These are phyloP conservation scores for Erythrophleum fordii DNA, from an alignment of 306 rosid species.

Conservation along the genomic window DNA sequence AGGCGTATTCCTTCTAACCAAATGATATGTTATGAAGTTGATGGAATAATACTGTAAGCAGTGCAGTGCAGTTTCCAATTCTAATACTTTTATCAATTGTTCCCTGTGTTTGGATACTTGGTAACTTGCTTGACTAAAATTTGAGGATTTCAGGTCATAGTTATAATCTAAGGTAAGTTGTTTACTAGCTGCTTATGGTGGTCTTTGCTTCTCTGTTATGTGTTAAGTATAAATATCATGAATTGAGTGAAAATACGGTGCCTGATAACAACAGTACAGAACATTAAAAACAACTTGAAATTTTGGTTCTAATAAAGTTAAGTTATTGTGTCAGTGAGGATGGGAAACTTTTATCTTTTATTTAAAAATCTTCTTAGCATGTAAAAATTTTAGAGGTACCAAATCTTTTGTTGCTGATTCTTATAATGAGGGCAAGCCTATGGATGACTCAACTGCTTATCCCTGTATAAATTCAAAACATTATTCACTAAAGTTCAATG, in stretches of 20 bases:
- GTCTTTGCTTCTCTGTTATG: not conserved
- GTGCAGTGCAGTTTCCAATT: not conserved
- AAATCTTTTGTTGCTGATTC: not conserved
- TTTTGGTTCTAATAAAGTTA: not conserved
- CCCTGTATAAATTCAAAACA: not conserved
- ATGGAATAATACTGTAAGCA: not conserved
- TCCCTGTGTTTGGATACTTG: slow-evolving; percentile 4
- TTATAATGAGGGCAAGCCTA: not conserved
- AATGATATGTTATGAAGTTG: not conserved
- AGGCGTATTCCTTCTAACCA: slow-evolving; percentile 2
- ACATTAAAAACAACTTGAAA: not conserved
- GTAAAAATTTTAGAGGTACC: not conserved
- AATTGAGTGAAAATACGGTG: not conserved
- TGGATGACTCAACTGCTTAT: not conserved
- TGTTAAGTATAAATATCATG: not conserved
- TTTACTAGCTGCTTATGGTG: not conserved
- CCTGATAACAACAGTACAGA: not conserved
- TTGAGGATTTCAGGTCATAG: slow-evolving; percentile 9
- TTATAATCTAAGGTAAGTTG: not conserved
- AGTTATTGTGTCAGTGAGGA: not conserved
- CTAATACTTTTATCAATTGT: slow-evolving; percentile 13
- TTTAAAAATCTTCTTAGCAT: no score
- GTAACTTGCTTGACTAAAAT: not conserved
- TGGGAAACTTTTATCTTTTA: not conserved
- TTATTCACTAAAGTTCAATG: not conserved